Base-by-base conservation (phyloP, 768 basidiomycete species). In the Daedaleopsis nitida region DNA sequence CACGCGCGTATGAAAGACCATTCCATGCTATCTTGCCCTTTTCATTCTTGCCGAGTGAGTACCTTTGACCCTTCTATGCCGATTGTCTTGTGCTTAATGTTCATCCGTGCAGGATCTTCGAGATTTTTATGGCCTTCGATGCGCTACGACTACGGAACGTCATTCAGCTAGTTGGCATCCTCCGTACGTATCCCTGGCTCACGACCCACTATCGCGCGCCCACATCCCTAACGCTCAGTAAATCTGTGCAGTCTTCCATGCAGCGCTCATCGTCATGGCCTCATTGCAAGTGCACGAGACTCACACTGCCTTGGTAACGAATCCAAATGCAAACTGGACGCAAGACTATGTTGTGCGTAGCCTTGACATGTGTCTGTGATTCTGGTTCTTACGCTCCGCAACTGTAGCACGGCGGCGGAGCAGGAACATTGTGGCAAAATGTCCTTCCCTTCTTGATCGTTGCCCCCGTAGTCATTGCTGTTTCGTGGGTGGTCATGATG, bases 11-110 rank as follows among this genome's bases (percentile, higher is more conserved):
- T 54, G 6, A 42, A 53, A 91, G 88, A 93, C 92, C 13, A 72
- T 93, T 55, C 87, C 91, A 63, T 93, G 92, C 73, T 94, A 93
- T 72, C 84, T 94, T 6, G 90, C 90, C 3, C 78, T 94, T 8
- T 94, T 93, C 72, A 86, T 87, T 24, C 78, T 94, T 11, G 92
- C 89, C 58, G 91, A 91, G 92, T 92, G 70, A 53, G 83, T 16
- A 32, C 27, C 27, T 32, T 32, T 32, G 4, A 32, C 7, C 27
- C 27, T 32, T 32, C 27, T n/a, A n/a, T n/a, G n/a, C n/a, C 3
- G 12, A 13, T 51, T 38, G 50, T 44, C 35, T 48, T 14, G n/a
- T 48, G 11, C 17, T 44, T 56, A 53, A 52, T 66, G 17, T 13
- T 59, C 17, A 44, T 13, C 34, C 37, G 42, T 56, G 17, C 60